Base-by-base conservation (phyloP, 73 alveolate genomes). In the Paramecium pentaurelia region DNA sequence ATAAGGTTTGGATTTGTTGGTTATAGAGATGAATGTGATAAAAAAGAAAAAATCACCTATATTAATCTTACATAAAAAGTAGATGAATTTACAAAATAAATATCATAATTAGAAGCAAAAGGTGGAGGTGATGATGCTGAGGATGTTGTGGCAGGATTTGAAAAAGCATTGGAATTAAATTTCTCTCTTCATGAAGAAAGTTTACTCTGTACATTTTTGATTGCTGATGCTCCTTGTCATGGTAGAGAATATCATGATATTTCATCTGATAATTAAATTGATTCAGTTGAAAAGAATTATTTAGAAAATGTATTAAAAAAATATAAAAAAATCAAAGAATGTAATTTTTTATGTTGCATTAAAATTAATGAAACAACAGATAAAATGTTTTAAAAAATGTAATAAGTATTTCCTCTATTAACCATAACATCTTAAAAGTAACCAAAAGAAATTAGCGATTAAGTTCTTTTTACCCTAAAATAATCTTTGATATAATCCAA, bases 41-140 rank as follows among this genome's bases (percentile, higher is more conserved):
- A 60, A n/a, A 32, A 58, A 10, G 10, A 64, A 28, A 27, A 58
- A 58, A 16, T 86, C 4, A 71, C 32, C 1, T 40, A 14, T 54
- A 9, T 28, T 4, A 34, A 30, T 68, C 30, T 86, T 6, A 86
- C 59, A 59, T 7, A 51, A 0, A 18, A 60, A 18, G 22, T 36
- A 1, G 47, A 40, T 7, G 36, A 59, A 11, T 18, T 60, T 34
- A 9, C 0, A 86, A 25, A 28, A 9, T 86, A 73, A 14, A 34
- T 86, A 1, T 4, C 40, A 5, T 30, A 86, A 32, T 25, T 30
- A 30, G 18, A 59, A 49, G 44, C 93, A 28, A 25, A 58, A 58
- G 93, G 93, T 8, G 93, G 93, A 7, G 93, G 93, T 8, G 93
- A 86, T 70, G 49, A 1, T 6, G 93, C 93, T 68, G 93, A 86